phyloP scores from a whole-genome alignment of 768 basidiomycete species.

The Flagelloscypha sp. region DNA sequence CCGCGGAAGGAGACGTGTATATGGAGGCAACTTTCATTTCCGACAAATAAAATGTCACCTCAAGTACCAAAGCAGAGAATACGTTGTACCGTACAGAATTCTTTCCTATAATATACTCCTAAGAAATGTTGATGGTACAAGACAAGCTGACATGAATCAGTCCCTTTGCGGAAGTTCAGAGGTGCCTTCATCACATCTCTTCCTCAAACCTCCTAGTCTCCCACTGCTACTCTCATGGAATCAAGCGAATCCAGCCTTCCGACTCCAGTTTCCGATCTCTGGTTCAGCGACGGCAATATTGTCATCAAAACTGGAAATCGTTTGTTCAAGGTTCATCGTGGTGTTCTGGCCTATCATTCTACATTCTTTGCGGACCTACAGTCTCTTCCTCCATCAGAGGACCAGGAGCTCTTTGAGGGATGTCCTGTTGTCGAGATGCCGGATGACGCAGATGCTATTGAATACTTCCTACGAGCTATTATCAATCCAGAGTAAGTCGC shows the following conservation, averaged over 20 bases:
- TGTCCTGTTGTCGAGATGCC: slow-evolving; percentile 4
- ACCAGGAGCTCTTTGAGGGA: slow-evolving; percentile 4
- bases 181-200: neutral
- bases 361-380: slow-evolving; percentile 4
- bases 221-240: slow-evolving; percentile 1
- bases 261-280: slow-evolving; percentile 4
- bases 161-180: too few species aligned
- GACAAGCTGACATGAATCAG: too few species aligned
- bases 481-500: slow-evolving; percentile 2
- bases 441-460: slow-evolving; percentile 3
- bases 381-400: slow-evolving; percentile 3
- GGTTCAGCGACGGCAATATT: slow-evolving; percentile 6
- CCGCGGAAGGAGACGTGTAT: slow-evolving; percentile 67
- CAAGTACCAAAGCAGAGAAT: too few species aligned
- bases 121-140: too few species aligned
- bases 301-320: slow-evolving; percentile 3
- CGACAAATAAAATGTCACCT: too few species aligned
- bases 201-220: slow-evolving; percentile 1
- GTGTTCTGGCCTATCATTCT: slow-evolving; percentile 4
- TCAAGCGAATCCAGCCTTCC: slow-evolving; percentile 2
- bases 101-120: too few species aligned
- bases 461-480: slow-evolving; percentile 1
- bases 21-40: slow-evolving; percentile 92
- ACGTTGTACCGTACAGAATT: too few species aligned
- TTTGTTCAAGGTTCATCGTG: slow-evolving; percentile 8